Base-by-base conservation (phyloP, 164 flowering plant genomes). In the Sextonia rubra region DNA sequence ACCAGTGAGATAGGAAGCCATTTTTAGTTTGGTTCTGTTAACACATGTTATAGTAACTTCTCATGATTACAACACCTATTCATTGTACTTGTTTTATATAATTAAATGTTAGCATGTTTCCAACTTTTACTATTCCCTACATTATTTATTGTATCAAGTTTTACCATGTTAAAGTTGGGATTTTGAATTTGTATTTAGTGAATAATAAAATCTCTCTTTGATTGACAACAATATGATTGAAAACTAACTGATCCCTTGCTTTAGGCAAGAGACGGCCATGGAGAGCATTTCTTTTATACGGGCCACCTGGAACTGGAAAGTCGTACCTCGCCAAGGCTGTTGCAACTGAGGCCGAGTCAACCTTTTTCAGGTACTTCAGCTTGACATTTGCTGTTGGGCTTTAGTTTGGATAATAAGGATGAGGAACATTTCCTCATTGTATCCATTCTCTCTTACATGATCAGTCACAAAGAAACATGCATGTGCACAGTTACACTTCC, bases 261-360 rank as follows among this genome's bases (percentile, higher is more conserved):
- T 64, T 76, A 96, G 98, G 99, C 20, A 96, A 96, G 82, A 85
- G 98, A 80, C 82, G 84, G 44, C 98, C 99, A 68, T 93, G 99
- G 98, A 86, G 97, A 74, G 99, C 97, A 69, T 93, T 93, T 82
- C 90, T 96, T 30, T 81, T 95, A 69, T 93, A 95, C 86, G 99
- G 99, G 52, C 99, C 99, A 30, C 99, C 98, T 66, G 99, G 99
- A 71, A 95, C 98, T 47, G 98, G 99, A 68, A 95, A 95, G 83
- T 93, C 99, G 58, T 95, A 93, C 78, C 79, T 93, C 74, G 99
- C 99, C 47, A 95, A 91, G 84, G 98, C 98, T 76, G 97, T 93
- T 75, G 98, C 99, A 17, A 95, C 99, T 67, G 98, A 93, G 85
- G 98, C 98, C 61, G 99, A 95, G 58, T 93, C 97, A 32, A 93